Conservation (phyloP, 192 early-diverging fungal species). For the Coemansia brasiliensis region DNA sequence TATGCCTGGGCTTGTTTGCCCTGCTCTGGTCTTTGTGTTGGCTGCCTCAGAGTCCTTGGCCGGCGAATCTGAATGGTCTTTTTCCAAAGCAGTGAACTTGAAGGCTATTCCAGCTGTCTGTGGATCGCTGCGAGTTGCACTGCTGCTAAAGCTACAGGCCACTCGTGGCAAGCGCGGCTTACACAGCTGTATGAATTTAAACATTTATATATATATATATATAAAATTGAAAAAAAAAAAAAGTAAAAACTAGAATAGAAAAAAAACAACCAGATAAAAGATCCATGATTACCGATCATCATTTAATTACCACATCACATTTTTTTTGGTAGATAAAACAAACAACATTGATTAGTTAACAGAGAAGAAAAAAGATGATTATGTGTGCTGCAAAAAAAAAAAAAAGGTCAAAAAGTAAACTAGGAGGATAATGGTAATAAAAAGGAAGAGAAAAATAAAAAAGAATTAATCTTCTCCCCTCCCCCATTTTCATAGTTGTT, state of each 20-base stretch:
- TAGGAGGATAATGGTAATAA: background rate
- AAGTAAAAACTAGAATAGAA: too few species aligned
- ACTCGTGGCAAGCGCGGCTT: too few species aligned
- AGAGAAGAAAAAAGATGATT: background rate
- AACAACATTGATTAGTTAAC: too few species aligned
- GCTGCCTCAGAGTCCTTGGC: too few species aligned
- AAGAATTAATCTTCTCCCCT: background rate
- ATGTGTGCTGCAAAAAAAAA: conserved; percentile 1
- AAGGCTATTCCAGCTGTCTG: background rate
- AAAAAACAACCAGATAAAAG: too few species aligned
- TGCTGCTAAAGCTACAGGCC: too few species aligned
- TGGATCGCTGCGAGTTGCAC: background rate
- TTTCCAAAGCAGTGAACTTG: background rate
- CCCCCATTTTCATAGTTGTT: conserved; percentile 2
- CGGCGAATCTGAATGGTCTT: background rate
- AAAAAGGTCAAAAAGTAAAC: conserved; percentile 4
- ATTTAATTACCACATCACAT: too few species aligned
- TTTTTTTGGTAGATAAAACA: too few species aligned
- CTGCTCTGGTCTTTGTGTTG: background rate
- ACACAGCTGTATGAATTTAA: too few species aligned
- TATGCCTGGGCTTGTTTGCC: conserved; percentile 1
- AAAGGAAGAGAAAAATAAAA: conserved; percentile 7
- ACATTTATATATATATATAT: too few species aligned
- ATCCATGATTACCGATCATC: too few species aligned
- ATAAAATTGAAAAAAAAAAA: too few species aligned